Conservation (phyloP, 768 basidiomycete genomes). For the Rhodotorula diobovata region DNA sequence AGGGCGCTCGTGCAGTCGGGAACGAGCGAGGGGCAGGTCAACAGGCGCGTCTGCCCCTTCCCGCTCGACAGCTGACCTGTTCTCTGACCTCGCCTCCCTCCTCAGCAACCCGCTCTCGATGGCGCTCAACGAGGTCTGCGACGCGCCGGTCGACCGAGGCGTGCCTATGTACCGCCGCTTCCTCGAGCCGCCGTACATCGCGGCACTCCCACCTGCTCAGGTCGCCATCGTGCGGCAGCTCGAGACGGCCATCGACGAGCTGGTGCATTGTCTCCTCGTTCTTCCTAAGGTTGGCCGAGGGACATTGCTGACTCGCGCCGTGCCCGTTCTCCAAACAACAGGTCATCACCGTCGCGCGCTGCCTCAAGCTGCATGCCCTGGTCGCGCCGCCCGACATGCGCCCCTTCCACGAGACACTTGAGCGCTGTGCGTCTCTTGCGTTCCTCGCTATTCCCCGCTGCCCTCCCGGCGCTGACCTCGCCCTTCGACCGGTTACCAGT, state of each 20-base stretch:
- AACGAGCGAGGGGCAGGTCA: constrained; percentile 38
- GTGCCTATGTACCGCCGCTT: constrained; percentile 75
- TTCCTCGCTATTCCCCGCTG: background rate
- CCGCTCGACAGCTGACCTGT: background rate
- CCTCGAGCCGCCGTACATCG: constrained; percentile 65
- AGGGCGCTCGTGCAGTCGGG: constrained; percentile 68
- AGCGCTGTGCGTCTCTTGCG: constrained; percentile 48
- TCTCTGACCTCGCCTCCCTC: constrained; percentile 33
- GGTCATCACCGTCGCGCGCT: constrained; percentile 68
- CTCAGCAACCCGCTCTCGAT: constrained; percentile 73
- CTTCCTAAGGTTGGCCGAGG: too few species aligned
- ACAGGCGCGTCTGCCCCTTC: constrained; percentile 10
- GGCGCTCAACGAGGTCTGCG: constrained; percentile 79
- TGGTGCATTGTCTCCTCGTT: constrained; percentile 54
- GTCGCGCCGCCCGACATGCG: constrained; percentile 81
- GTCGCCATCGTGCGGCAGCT: constrained; percentile 68
- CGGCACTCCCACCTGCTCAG: constrained; percentile 62
- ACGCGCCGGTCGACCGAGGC: constrained; percentile 71
- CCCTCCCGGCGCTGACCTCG: background rate
- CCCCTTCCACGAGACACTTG: constrained; percentile 85
- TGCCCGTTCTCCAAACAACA: constrained; percentile 53
- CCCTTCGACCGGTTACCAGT: too few species aligned
- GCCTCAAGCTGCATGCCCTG: constrained; percentile 73
- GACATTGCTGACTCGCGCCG: too few species aligned
- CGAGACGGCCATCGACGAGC: constrained; percentile 69